Evolutionary conservation across 1,284 basidiomycete species (phyloP).

Genomic region (Trametes polyzona): DNA sequence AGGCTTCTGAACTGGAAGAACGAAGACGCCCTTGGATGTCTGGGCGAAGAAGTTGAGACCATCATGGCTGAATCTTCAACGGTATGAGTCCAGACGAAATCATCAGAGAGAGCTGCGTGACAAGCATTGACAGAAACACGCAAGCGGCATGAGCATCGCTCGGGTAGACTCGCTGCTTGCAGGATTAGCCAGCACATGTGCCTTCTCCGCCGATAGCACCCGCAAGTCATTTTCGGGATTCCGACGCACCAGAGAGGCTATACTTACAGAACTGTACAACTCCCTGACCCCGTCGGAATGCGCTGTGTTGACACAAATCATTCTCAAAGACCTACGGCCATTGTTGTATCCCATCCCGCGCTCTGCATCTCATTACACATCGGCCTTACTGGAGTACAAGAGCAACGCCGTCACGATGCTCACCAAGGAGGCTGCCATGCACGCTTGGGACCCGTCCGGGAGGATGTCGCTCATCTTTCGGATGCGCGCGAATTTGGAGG

Average conservation of each 20-base stretch:
- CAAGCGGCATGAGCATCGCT: constrained; percentile 43
- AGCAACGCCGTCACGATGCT: constrained; percentile 58
- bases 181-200: constrained; percentile 70
- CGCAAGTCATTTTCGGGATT: constrained; percentile 35
- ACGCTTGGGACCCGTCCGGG: constrained; percentile 66
- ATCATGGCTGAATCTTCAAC: constrained; percentile 43
- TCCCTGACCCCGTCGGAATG: constrained; percentile 62
- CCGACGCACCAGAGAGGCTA: constrained; percentile 41
- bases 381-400: constrained; percentile 58
- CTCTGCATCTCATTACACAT: constrained; percentile 46
- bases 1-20: constrained; percentile 55
- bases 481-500: constrained; percentile 59
- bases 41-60: constrained; percentile 66
- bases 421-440: constrained; percentile 67
- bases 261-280: constrained; percentile 59
- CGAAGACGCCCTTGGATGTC: constrained; percentile 58
- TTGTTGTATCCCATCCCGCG: constrained; percentile 69
- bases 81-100: constrained; percentile 39
- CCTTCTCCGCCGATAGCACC: constrained; percentile 54
- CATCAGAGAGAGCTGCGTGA: not conserved
- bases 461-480: constrained; percentile 60
- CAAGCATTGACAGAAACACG: constrained; percentile 13
- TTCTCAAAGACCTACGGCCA: constrained; percentile 82
- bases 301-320: constrained; percentile 76
- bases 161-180: constrained; percentile 70